phyloP scores from a whole-genome alignment of 345 rosid genomes.

The Eucalyptus curtisii region DNA sequence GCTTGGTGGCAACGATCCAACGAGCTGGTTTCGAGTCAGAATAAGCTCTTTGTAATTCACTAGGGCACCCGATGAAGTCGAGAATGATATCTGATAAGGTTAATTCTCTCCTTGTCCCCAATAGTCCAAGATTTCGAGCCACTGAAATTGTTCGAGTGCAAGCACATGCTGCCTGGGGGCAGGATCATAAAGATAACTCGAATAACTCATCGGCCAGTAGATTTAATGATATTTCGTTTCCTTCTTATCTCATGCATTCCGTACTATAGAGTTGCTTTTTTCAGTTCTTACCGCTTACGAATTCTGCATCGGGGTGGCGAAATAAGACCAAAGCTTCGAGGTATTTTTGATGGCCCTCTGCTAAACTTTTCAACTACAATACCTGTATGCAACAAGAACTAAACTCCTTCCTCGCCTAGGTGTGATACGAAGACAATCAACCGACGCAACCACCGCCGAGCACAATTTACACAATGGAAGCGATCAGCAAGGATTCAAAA shows the following conservation, averaged over 20 bases:
- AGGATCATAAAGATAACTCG: conserved; percentile 29
- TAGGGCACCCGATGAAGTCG: conserved; percentile 40
- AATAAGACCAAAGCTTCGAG: background rate
- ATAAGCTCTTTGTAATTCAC: conserved; percentile 5
- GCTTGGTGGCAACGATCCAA: conserved; percentile 39
- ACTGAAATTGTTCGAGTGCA: conserved; percentile 30
- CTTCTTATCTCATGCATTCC: background rate
- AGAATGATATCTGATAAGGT: conserved; percentile 51
- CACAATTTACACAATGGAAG: background rate
- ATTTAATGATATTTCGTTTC: too few species aligned
- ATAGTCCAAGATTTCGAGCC: conserved; percentile 50
- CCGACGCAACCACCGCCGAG: background rate
- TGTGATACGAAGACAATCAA: background rate
- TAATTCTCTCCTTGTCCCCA: conserved; percentile 23
- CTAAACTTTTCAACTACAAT: background rate
- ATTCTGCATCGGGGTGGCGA: background rate
- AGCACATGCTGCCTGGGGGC: conserved; percentile 7
- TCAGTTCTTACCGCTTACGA: background rate
- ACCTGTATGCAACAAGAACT: background rate
- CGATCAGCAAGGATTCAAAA: background rate
- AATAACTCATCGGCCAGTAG: conserved; percentile 40
- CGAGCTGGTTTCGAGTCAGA: conserved; percentile 22
- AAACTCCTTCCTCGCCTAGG: background rate
- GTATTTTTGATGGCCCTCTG: background rate
- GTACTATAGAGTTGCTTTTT: background rate